Evolutionary conservation across 2,329 filamentous ascomycete species (phyloP).

Genomic region (Cordyceps cicadae): DNA sequence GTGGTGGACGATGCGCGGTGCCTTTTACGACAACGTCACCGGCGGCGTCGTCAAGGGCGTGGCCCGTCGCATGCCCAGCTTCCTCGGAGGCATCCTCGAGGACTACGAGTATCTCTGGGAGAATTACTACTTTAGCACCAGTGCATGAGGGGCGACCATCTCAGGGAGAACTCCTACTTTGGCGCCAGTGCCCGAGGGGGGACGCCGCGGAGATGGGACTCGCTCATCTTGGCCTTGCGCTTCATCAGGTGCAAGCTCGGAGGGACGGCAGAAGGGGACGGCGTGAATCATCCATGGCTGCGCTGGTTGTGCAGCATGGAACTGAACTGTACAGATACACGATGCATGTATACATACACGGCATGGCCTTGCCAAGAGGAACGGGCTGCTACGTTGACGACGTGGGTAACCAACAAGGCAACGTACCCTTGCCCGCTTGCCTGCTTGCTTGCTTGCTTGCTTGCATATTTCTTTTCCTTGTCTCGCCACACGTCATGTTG

Average conservation of each 20-base stretch:
- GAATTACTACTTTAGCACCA: constrained; percentile 83
- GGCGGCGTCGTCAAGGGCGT: constrained; percentile 66
- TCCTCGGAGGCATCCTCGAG: constrained; percentile 79
- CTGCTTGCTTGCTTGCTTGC: background rate
- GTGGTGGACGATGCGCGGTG: constrained; percentile 96
- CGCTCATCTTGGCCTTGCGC: too few species aligned
- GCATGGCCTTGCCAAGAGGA: too few species aligned
- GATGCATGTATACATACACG: background rate
- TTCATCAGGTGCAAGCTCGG: too few species aligned
- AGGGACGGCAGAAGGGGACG: background rate
- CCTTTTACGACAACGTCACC: constrained; percentile 89
- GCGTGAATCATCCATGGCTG: background rate
- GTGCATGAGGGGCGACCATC: constrained; percentile 21
- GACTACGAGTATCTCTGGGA: constrained; percentile 99
- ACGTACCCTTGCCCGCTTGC: background rate
- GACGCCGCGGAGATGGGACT: too few species aligned
- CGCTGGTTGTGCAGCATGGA: background rate
- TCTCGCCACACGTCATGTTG: background rate
- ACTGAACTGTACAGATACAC: background rate
- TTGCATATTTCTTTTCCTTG: background rate
- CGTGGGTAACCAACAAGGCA: background rate
- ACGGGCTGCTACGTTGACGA: background rate
- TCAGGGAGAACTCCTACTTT: constrained; percentile 67
- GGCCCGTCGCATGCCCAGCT: constrained; percentile 66
- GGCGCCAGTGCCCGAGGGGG: constrained; percentile 39